Base-by-base conservation (phyloP, 2,329 filamentous ascomycete genomes). In the Pestalotiopsis sp. region DNA sequence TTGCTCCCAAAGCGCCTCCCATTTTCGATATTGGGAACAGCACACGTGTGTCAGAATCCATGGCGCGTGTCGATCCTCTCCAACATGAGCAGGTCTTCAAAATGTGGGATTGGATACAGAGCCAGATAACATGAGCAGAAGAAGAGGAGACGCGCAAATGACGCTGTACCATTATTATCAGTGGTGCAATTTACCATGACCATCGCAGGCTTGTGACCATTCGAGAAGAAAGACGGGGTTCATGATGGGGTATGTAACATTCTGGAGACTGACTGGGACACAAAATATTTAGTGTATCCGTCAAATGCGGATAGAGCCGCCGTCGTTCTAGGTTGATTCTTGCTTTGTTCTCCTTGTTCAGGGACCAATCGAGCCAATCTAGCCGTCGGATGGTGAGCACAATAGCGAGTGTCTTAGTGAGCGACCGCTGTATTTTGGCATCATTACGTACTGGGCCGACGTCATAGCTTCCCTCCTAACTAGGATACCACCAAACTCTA, bases 61-160 rank as follows among this genome's bases (percentile, higher is more conserved):
- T 65, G 25, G 63, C 63, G 13, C 14, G 39, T 12, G n/a, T 56
- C 25, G 14, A 58, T 11, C 63, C 63, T 13, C 39, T 65, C 6
- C 12, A 13, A 14, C 63, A n/a, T 13, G 49, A 56, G 23, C 41
- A 56, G 20, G 45, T 65, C 5, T 20, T 65, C 20, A 27, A 23
- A 45, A 65, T 65, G 63, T 65, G 63, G 63, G n/a, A 38, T 36
- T 65, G 63, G 63, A 58, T 65, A 9, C 38, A 45, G 17, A 38
- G 23, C 20, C 49, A 65, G 36, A 45, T 65, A 17, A 27, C 45
- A 52, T 52, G 45, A 52, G 45, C n/a, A 4, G 17, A n/a, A 52
- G 45, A 52, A 52, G 17, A 45, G 41, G 13, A n/a, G 17, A 5
- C 41, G 4, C 14, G 41, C 13, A 45, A 13, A n/a, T 45, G 41